A percentile compares a stretch with the other conserved stretches of the same genome.
Evolutionary conservation across 805 yeast genomes (phyloP).

Genomic region (Suhomyces xylopsoci): DNA sequence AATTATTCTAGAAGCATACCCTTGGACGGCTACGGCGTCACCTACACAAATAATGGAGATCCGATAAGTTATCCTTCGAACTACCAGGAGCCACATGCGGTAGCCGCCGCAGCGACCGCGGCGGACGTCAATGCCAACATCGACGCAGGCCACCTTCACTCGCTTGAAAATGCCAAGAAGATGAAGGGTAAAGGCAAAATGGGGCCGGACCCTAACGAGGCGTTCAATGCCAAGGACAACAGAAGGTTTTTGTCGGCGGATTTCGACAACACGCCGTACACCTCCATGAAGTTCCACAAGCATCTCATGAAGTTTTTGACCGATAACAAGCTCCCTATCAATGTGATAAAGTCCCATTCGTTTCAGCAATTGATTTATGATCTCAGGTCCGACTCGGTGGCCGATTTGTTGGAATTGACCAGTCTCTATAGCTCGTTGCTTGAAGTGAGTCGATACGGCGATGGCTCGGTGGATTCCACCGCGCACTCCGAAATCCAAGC

Average conservation of each 20-base stretch:
- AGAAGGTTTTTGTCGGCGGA: conserved; percentile 22
- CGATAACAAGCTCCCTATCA: conserved; percentile 50
- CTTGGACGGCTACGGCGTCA: conserved; percentile 36
- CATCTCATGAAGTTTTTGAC: conserved; percentile 49
- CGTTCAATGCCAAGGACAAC: neutral
- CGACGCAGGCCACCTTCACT: neutral
- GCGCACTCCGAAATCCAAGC: conserved; percentile 9
- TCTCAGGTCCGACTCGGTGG: conserved; percentile 45
- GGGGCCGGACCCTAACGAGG: neutral
- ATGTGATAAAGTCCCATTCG: conserved; percentile 46
- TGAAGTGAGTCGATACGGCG: conserved; percentile 23
- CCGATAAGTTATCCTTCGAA: conserved; percentile 18
- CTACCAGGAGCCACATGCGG: conserved; percentile 9
- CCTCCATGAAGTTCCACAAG: conserved; percentile 47
- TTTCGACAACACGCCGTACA: conserved; percentile 43
- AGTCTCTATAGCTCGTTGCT: conserved; percentile 42
- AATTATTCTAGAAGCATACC: conserved; percentile 41
- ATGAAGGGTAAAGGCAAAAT: conserved; percentile 1
- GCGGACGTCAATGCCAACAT: conserved; percentile 1
- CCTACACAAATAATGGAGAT: conserved; percentile 32
- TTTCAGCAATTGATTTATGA: conserved; percentile 53
- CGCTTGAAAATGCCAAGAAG: conserved; percentile 6
- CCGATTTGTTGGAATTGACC: conserved; percentile 47
- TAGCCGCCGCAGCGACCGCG: conserved; percentile 10
- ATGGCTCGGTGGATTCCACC: neutral